Percentiles rank a stretch among this genome's conserved stretches.
Conservation (phyloP, 2,329 filamentous ascomycete genomes). For the Microdochium trichocladiopsis region DNA sequence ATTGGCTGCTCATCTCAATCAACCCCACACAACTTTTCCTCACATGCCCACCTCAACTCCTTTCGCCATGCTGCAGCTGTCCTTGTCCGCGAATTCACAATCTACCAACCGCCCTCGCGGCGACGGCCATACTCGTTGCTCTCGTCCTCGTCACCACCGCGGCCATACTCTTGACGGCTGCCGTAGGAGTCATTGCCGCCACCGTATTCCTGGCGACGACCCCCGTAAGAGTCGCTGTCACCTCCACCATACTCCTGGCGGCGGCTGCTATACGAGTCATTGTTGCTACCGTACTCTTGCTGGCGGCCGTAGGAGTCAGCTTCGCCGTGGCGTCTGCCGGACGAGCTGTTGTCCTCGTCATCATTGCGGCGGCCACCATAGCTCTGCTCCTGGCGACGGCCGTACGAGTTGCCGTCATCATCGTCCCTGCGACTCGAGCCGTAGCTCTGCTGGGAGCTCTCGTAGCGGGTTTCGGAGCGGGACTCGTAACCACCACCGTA, state of each 20-base stretch:
- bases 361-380: slow-evolving; percentile 7
- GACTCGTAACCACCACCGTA: slow-evolving; percentile 53
- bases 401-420: slow-evolving; percentile 15
- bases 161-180: slow-evolving; percentile 11
- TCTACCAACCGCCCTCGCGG: background rate
- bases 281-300: slow-evolving; percentile 11
- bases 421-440: slow-evolving; percentile 16
- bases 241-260: slow-evolving; percentile 6
- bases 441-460: slow-evolving; percentile 23
- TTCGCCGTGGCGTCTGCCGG: slow-evolving; percentile 7
- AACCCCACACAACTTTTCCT: no score
- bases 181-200: slow-evolving; percentile 12
- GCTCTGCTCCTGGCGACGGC: slow-evolving; percentile 17
- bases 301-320: background rate
- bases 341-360: slow-evolving; percentile 9
- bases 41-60: background rate
- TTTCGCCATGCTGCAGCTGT: background rate
- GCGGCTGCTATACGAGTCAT: slow-evolving; percentile 6
- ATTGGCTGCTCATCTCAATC: no score
- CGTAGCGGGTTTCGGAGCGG: slow-evolving; percentile 45
- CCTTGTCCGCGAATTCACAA: background rate
- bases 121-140: background rate
- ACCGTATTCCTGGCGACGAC: slow-evolving; percentile 2
- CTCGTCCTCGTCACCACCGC: slow-evolving; percentile 9
- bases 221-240: background rate